Evolutionary conservation across 2,329 filamentous ascomycete species (phyloP).

Genomic region (Penicillium sp.): DNA sequence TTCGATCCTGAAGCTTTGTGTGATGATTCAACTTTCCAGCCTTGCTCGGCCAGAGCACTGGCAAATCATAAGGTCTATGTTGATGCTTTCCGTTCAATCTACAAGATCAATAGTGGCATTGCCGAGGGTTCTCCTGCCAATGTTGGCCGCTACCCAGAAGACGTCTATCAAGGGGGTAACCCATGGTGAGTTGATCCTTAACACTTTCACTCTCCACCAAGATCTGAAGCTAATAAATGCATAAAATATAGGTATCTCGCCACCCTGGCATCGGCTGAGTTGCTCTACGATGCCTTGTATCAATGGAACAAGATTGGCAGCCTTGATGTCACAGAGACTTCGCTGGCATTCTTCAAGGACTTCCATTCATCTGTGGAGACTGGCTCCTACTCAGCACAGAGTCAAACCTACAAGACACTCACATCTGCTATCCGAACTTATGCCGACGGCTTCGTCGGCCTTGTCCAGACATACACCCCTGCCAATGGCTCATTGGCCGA

Average conservation of each 20-base stretch:
- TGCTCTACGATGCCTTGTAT: conserved; percentile 73
- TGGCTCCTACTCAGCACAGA: conserved; percentile 65
- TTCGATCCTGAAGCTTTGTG: conserved; percentile 70
- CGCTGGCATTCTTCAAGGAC: conserved; percentile 71
- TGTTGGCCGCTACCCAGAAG: conserved; percentile 69
- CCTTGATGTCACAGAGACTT: conserved; percentile 65
- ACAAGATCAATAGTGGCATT: conserved; percentile 68
- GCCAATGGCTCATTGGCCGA: not conserved
- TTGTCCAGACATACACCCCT: not conserved
- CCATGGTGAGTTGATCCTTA: conserved; percentile 50
- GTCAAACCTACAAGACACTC: conserved; percentile 45
- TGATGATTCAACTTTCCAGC: conserved; percentile 72
- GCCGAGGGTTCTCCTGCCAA: conserved; percentile 60
- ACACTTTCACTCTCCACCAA: too few species aligned
- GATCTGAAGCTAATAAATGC: not conserved
- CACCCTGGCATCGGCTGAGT: conserved; percentile 74
- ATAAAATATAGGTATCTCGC: conserved; percentile 63
- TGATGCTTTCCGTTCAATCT: conserved; percentile 73
- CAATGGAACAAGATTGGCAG: conserved; percentile 67
- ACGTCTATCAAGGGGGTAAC: conserved; percentile 74
- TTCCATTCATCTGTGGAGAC: conserved; percentile 57
- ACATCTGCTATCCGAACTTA: conserved; percentile 48
- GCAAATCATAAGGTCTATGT: conserved; percentile 74
- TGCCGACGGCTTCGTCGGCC: conserved; percentile 25
- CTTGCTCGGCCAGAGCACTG: conserved; percentile 67